phyloP scores from a whole-genome alignment of 305 asterid genomes.

The Rubia occidens region DNA sequence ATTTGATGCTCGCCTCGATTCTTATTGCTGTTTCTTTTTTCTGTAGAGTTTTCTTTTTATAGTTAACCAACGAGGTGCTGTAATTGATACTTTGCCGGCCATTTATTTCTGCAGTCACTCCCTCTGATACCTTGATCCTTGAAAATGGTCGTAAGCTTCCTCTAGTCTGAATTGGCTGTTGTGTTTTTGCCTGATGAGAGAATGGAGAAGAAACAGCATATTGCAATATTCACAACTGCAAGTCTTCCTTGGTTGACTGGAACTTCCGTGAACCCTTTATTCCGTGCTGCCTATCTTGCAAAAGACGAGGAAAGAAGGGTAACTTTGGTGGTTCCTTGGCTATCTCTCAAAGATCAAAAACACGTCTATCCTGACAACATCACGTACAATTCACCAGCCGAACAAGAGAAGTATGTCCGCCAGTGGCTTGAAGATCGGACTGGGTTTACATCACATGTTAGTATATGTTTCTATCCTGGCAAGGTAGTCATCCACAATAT shows the following conservation, averaged over 20 bases:
- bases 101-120: conserved; percentile 6
- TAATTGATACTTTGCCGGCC: neutral
- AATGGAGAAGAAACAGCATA: conserved; percentile 64
- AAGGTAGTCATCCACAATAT: conserved; percentile 46
- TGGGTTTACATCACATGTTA: conserved; percentile 46
- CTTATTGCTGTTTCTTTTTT: neutral
- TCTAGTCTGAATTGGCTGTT: conserved; percentile 6
- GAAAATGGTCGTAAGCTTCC: neutral
- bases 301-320: conserved; percentile 52
- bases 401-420: conserved; percentile 74
- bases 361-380: conserved; percentile 72
- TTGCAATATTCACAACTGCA: conserved; percentile 86
- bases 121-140: neutral
- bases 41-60: neutral
- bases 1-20: neutral
- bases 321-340: conserved; percentile 93
- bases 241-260: conserved; percentile 99
- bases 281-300: conserved; percentile 93
- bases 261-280: conserved; percentile 91
- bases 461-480: conserved; percentile 74
- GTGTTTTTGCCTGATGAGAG: conserved; percentile 28
- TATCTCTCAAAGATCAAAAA: conserved; percentile 68
- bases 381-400: conserved; percentile 57
- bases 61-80: neutral
- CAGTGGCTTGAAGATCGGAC: conserved; percentile 84